These are phyloP conservation scores for Corylus americana DNA, from an alignment of 306 rosid genomes.

Conservation along the genomic window DNA sequence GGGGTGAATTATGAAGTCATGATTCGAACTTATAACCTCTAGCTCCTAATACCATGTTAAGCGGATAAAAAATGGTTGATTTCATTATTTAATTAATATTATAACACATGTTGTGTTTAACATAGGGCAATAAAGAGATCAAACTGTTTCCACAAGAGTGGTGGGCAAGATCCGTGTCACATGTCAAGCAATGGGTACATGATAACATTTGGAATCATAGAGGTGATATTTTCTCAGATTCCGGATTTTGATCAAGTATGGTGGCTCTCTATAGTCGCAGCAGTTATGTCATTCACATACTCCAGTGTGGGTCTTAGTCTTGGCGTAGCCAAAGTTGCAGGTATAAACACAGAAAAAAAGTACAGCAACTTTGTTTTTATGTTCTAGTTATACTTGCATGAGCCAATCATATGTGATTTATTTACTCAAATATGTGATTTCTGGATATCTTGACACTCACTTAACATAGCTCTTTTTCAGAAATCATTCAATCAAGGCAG, in stretches of 20 bases:
- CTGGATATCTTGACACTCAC: neutral
- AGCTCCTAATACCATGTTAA: too few species aligned
- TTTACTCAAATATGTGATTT: neutral
- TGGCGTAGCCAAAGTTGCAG: conserved; percentile 70
- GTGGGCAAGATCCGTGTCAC: conserved; percentile 73
- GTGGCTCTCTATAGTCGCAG: conserved; percentile 85
- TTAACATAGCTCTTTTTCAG: neutral
- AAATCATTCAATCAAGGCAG: neutral
- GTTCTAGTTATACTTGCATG: neutral
- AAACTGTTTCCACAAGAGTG: conserved; percentile 67
- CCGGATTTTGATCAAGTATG: conserved; percentile 70
- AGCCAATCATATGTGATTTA: neutral
- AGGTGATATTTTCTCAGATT: conserved; percentile 68
- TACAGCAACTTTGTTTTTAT: neutral
- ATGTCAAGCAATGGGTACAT: conserved; percentile 76
- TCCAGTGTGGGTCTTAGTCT: conserved; percentile 61
- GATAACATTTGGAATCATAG: conserved; percentile 70
- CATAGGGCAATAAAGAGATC: conserved; percentile 73
- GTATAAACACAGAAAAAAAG: conserved; percentile 23
- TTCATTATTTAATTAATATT: too few species aligned
- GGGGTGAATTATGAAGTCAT: too few species aligned
- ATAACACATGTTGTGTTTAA: too few species aligned
- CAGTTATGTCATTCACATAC: conserved; percentile 73
- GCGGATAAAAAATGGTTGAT: too few species aligned
- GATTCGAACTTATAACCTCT: too few species aligned